These are phyloP conservation scores for Lyophyllum shimeji DNA, from an alignment of 768 basidiomycete genomes.

Conservation along the genomic window DNA sequence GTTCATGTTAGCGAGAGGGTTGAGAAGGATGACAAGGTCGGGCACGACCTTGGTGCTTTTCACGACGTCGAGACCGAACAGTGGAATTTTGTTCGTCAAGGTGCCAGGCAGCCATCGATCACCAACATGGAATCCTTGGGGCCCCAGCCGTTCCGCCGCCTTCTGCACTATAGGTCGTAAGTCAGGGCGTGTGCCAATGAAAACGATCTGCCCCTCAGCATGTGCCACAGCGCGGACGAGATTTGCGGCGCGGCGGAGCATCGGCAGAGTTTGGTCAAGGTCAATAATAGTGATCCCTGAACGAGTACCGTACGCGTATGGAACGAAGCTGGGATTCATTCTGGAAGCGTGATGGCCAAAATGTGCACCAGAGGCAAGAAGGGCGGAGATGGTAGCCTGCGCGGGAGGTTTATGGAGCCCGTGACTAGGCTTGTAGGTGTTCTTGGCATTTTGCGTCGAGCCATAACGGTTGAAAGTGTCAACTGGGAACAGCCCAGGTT, in stretches of 20 bases:
- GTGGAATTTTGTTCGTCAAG: conserved; percentile 79
- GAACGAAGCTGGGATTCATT: conserved; percentile 87
- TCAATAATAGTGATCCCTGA: conserved; percentile 92
- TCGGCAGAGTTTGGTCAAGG: conserved; percentile 89
- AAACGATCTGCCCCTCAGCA: conserved; percentile 81
- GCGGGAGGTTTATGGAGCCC: conserved; percentile 63
- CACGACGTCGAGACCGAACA: conserved; percentile 63
- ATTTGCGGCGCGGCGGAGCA: conserved; percentile 87
- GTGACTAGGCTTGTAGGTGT: conserved; percentile 73
- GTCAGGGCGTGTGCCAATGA: conserved; percentile 87
- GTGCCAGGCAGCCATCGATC: conserved; percentile 96
- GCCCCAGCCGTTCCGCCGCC: conserved; percentile 76
- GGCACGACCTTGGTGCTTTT: conserved; percentile 62
- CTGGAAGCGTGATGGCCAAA: conserved; percentile 84
- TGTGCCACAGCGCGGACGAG: conserved; percentile 81
- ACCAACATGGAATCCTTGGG: conserved; percentile 81
- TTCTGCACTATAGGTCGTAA: conserved; percentile 71
- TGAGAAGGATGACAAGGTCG: conserved; percentile 89
- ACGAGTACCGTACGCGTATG: conserved; percentile 91
- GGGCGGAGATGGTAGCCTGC: conserved; percentile 80
- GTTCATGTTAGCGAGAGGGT: conserved; percentile 80
- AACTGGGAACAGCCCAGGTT: conserved; percentile 38
- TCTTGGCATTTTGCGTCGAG: conserved; percentile 70
- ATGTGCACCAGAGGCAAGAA: conserved; percentile 92
- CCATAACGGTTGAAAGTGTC: conserved; percentile 68